Base-by-base conservation (phyloP, 371 early-diverging fungal species). In the Mortierella sp. region DNA sequence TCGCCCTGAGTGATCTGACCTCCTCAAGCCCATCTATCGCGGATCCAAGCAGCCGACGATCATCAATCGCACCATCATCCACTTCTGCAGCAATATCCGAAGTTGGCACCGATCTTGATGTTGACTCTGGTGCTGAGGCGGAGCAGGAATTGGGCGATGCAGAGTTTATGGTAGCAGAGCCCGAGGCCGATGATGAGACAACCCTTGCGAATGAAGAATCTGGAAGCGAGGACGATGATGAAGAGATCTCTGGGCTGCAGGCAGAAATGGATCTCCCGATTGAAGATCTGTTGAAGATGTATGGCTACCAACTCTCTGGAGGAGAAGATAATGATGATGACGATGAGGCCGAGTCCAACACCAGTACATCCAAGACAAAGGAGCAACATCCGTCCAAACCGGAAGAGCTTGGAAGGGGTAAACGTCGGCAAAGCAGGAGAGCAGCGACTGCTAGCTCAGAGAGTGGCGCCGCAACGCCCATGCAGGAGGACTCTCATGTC, bases 251-350 rank as follows among this genome's bases (percentile, higher is more conserved):
- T 21, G 88, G 82, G 1, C 71, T 91, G 25, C 74, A 68, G 45
- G 79, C 81, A 11, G 91, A 91, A 29, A 84, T 83, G 56, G 83
- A 88, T 28, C 52, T 90, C 50, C 85, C 91, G 0, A 82, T 92
- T 18, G 90, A 91, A 48, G 87, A 85, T 19, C 72, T 92, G 23
- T 57, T 90, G 29, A 75, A 80, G 51, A 82, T 82, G 26, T 90
- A 91, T 68, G 84, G 82, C 1, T 68, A 62, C 28, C 62, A 64
- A 19, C 64, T 70, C n/a, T 66, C 68, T 18, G 71, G 61, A 6
- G 72, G 56, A 37, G 75, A 80, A 30, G 71, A 58, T 25, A 70
- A 57, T 23, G 69, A 64, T 21, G 75, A 64, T 14, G 60, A 65
- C 23, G 72, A 80, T 16, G 57, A 43, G 1, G 28, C 47, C 29